Evolutionary conservation across 306 rosid species (phyloP).

Genomic region (Herpetospermum pedunculosum): DNA sequence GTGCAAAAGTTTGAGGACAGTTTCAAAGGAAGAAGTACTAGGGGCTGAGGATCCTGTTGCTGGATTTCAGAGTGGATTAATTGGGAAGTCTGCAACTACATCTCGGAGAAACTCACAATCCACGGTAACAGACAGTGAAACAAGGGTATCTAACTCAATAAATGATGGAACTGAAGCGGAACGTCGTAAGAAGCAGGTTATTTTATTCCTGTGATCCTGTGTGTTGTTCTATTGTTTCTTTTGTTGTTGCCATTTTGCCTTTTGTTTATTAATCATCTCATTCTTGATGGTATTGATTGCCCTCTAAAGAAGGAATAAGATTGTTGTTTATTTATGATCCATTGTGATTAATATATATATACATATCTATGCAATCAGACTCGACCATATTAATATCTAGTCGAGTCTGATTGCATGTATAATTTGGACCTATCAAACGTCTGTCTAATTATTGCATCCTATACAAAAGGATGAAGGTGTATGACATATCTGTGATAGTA

Average conservation of each 20-base stretch:
- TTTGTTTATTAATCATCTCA: neutral
- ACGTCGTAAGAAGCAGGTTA: constrained; percentile 31
- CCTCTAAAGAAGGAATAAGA: neutral
- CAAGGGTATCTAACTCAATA: constrained; percentile 15
- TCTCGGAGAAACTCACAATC: constrained; percentile 28
- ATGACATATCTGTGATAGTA: neutral
- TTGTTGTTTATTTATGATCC: neutral
- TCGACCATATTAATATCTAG: no score
- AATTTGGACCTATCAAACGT: neutral
- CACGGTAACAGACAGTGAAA: constrained; percentile 26
- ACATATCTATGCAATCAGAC: no score
- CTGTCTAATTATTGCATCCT: neutral
- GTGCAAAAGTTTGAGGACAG: constrained; percentile 71
- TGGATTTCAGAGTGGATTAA: constrained; percentile 21
- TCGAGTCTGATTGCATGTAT: neutral
- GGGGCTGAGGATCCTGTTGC: constrained; percentile 20
- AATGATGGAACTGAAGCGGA: constrained; percentile 29
- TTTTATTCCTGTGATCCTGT: neutral
- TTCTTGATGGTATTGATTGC: neutral
- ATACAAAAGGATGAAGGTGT: neutral
- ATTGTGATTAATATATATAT: neutral
- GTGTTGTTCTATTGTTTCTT: neutral
- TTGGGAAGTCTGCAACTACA: constrained; percentile 14
- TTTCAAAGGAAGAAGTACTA: constrained; percentile 42
- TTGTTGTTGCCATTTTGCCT: neutral